Percentiles rank a stretch among this genome's conserved stretches.
Evolutionary conservation across 2,329 filamentous ascomycete species (phyloP).

Genomic region (Xylaria digitata): DNA sequence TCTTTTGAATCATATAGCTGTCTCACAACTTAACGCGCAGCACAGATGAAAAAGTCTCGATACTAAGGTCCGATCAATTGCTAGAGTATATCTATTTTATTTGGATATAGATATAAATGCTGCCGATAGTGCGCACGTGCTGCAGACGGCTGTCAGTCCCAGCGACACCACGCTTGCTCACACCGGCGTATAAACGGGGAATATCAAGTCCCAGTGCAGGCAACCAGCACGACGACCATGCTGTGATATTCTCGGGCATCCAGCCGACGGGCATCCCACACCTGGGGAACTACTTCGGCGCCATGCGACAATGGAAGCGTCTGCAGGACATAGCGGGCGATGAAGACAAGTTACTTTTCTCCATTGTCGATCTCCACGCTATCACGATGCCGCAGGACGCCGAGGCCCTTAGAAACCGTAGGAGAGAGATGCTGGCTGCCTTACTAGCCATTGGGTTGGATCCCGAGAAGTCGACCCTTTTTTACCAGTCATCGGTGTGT

Average conservation of each 20-base stretch:
- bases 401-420: conserved; percentile 69
- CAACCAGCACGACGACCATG: conserved; percentile 26
- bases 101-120: conserved; percentile 30
- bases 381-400: conserved; percentile 82
- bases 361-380: conserved; percentile 92
- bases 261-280: conserved; percentile 96
- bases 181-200: not conserved
- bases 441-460: conserved; percentile 87
- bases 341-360: conserved; percentile 78
- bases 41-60: not conserved
- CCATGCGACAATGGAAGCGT: conserved; percentile 84
- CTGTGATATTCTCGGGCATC: conserved; percentile 90
- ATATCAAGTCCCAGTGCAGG: not conserved
- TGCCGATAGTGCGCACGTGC: conserved; percentile 33
- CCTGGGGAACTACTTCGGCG: conserved; percentile 94
- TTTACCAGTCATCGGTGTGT: conserved; percentile 81
- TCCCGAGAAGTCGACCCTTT: conserved; percentile 80
- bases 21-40: conserved; percentile 1
- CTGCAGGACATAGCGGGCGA: conserved; percentile 74
- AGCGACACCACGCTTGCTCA: conserved; percentile 20
- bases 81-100: not conserved
- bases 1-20: not conserved
- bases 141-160: conserved; percentile 32
- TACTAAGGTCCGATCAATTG: not conserved
- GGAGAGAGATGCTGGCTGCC: conserved; percentile 80